Conservation (phyloP, 176 grass and related monocot genomes). For the Miscanthus lutarioriparius region DNA sequence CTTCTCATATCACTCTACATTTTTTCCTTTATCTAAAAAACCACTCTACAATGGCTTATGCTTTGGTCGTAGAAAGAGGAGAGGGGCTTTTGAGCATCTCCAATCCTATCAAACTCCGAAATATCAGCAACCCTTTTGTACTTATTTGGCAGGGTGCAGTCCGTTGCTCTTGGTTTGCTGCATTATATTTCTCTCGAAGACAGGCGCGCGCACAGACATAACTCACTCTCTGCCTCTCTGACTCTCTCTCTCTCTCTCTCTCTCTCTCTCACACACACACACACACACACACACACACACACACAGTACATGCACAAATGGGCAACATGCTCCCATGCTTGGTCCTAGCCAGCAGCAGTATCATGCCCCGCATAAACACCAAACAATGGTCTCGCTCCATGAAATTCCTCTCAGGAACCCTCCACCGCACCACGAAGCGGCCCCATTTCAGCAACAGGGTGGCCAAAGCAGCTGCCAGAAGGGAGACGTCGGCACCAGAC, state of each 20-base stretch:
- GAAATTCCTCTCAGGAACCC: slow-evolving; percentile 22
- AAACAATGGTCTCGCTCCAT: slow-evolving; percentile 34
- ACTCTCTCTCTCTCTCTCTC: background rate
- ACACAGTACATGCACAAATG: slow-evolving; percentile 17
- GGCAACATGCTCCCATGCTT: slow-evolving; percentile 55
- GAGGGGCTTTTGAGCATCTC: background rate
- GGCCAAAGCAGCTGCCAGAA: background rate
- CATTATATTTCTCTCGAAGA: background rate
- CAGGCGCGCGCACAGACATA: background rate
- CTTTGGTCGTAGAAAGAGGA: background rate
- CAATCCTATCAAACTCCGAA: background rate
- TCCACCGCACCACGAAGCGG: slow-evolving; percentile 12
- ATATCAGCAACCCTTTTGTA: background rate
- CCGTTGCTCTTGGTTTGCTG: background rate
- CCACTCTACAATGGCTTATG: background rate
- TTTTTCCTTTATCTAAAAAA: background rate
- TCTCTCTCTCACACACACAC: background rate
- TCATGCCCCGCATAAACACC: slow-evolving; percentile 27
- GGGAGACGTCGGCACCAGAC: background rate
- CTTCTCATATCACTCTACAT: background rate
- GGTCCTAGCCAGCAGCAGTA: slow-evolving; percentile 24
- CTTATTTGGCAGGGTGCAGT: background rate
- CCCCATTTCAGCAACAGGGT: background rate
- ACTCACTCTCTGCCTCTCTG: background rate
- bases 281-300: background rate